phyloP scores from a whole-genome alignment of 257 asterid genomes.

The Salvia splendens region DNA sequence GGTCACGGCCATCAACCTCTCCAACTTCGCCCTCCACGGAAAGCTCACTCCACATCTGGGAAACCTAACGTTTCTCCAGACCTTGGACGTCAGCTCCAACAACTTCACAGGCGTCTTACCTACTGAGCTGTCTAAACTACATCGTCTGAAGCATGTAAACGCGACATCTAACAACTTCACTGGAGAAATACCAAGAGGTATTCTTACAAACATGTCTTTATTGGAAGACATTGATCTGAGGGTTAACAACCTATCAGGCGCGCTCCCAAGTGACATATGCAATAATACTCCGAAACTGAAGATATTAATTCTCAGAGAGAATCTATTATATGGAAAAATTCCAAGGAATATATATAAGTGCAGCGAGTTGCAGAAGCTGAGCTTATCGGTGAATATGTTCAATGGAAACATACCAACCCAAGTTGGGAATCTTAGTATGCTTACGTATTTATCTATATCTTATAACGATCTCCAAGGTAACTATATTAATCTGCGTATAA shows the following conservation, averaged over 20 bases:
- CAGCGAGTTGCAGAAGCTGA: background rate
- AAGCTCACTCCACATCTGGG: constrained; percentile 30
- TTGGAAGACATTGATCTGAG: background rate
- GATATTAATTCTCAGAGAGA: background rate
- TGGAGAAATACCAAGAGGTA: constrained; percentile 16
- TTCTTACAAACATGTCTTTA: background rate
- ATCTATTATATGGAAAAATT: background rate
- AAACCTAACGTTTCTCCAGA: constrained; percentile 27
- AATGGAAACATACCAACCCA: constrained; percentile 1
- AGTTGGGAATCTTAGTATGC: constrained; percentile 13
- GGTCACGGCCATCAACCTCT: constrained; percentile 36
- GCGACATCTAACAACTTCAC: background rate
- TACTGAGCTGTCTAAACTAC: constrained; percentile 7
- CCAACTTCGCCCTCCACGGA: constrained; percentile 30
- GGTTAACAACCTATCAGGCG: background rate
- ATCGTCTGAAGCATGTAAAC: background rate
- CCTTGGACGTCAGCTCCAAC: constrained; percentile 23
- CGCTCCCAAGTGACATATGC: background rate
- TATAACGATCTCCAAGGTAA: background rate
- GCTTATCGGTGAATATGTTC: background rate
- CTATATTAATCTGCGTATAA: no score
- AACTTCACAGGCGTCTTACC: constrained; percentile 18
- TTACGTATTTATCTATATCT: background rate
- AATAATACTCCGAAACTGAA: background rate
- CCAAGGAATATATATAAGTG: background rate